phyloP scores from a whole-genome alignment of 164 flowering plant species.

The Brasenia schreberi region DNA sequence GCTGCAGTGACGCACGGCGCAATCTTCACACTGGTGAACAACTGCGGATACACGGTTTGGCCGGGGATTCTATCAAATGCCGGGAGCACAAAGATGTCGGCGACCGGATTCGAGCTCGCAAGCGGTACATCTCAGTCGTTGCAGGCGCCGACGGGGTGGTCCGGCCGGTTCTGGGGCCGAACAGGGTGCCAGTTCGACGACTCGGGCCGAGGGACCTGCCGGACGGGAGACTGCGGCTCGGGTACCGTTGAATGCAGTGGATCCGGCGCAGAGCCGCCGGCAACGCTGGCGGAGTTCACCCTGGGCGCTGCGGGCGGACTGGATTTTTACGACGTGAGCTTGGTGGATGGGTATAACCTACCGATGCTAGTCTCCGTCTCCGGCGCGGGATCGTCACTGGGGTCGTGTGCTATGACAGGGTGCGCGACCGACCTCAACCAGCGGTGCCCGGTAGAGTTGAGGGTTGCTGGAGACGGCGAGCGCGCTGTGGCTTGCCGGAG shows the following conservation, averaged over 20 bases:
- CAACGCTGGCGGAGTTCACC: slow-evolving; percentile 83
- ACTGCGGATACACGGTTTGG: slow-evolving; percentile 74
- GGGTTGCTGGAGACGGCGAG: slow-evolving; percentile 9
- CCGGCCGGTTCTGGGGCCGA: slow-evolving; percentile 89
- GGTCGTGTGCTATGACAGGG: slow-evolving; percentile 40
- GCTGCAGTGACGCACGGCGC: slow-evolving; percentile 31
- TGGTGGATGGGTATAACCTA: slow-evolving; percentile 70
- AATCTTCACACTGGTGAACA: slow-evolving; percentile 73
- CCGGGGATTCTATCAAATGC: slow-evolving; percentile 63
- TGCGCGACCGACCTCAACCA: slow-evolving; percentile 39
- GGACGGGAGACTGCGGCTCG: slow-evolving; percentile 80
- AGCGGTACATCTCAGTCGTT: slow-evolving; percentile 35
- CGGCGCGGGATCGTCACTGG: slow-evolving; percentile 8
- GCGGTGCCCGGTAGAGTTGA: slow-evolving; percentile 43
- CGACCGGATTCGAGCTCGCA: slow-evolving; percentile 63
- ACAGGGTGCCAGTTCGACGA: slow-evolving; percentile 63
- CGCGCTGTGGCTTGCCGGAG: slow-evolving; percentile 40
- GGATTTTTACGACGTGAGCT: slow-evolving; percentile 74
- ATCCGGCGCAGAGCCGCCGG: slow-evolving; percentile 66
- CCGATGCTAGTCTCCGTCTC: slow-evolving; percentile 37
- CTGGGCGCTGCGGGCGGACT: slow-evolving; percentile 27
- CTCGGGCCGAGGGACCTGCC: slow-evolving; percentile 41
- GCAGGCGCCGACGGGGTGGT: slow-evolving; percentile 75
- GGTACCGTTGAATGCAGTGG: slow-evolving; percentile 63
- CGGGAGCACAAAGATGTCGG: slow-evolving; percentile 41